Base-by-base conservation (phyloP, 2,329 filamentous ascomycete species). In the Claviceps quebecensis region DNA sequence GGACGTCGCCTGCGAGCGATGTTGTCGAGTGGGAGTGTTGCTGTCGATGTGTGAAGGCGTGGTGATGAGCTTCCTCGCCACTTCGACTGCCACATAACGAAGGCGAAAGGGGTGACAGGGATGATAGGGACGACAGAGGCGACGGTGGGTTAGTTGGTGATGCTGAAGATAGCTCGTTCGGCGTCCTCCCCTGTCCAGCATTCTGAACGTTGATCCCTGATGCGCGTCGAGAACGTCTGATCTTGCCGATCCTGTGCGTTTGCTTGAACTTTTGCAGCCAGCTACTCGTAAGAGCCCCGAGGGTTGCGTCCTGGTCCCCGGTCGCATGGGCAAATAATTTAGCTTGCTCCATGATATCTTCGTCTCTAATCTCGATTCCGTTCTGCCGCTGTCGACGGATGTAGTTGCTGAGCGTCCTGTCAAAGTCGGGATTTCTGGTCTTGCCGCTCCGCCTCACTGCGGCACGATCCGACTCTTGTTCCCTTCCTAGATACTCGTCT, bases 201-300 rank as follows among this genome's bases (percentile, higher is more conserved):
- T 34, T 23, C 6, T 9, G 40, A 4, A 90, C 85, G 63, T 87
- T 89, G 39, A 81, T 77, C 63, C 83, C 80, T 3, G 79, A 83
- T 6, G 78, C 78, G 51, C 80, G 69, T 45, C 80, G 71, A 55
- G 73, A 71, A 39, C 80, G 61, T 54, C 70, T 74, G 16, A 68
- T 72, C 16, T 69, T 69, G 16, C 67, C 71, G 51, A 80, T 69
- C 34, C 69, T 81, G 64, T 95, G 84, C 70, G 91, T 95, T 63
- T 88, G 81, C 72, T 96, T 95, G 73, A 97, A 97, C 64, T 93
- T 94, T 62, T 95, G 88, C 37, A 97, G 75, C 90, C 91, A 96
- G 58, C 75, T 82, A 34, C 80, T 73, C 58, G 80, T 93, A 57
- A 87, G 78, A 47, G 78, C 78, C 60, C 84, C 86, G 52, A 84